phyloP scores from a whole-genome alignment of 371 early-diverging fungal species.

The Synchytrium microbalum region DNA sequence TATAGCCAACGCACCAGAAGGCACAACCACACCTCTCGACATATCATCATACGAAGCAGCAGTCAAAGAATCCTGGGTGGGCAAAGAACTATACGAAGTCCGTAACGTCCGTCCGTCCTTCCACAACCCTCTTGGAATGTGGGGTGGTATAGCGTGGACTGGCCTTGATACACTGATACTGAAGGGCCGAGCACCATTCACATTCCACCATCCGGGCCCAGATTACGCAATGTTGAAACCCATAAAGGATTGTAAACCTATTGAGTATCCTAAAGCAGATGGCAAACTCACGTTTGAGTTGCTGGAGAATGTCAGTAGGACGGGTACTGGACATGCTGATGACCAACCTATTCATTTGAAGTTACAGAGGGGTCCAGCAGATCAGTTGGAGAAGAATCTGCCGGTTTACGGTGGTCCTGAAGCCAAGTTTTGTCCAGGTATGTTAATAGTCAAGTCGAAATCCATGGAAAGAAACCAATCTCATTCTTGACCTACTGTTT shows the following conservation, averaged over 20 bases:
- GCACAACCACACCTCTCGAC: slow-evolving; percentile 29
- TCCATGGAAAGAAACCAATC: background rate
- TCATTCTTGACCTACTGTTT: slow-evolving; percentile 1
- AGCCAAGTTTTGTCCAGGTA: slow-evolving; percentile 90
- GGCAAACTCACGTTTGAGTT: slow-evolving; percentile 90
- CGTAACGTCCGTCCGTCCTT: slow-evolving; percentile 93
- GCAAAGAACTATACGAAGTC: slow-evolving; percentile 82
- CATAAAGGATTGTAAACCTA: slow-evolving; percentile 56
- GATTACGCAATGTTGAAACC: slow-evolving; percentile 60
- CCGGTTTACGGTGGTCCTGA: slow-evolving; percentile 93
- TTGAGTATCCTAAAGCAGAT: slow-evolving; percentile 97
- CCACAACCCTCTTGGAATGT: slow-evolving; percentile 79
- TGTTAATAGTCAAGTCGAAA: slow-evolving; percentile 2
- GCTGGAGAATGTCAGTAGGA: slow-evolving; percentile 84
- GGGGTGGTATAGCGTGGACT: slow-evolving; percentile 80
- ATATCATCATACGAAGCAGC: slow-evolving; percentile 68
- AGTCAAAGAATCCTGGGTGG: slow-evolving; percentile 85
- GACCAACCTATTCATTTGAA: slow-evolving; percentile 92
- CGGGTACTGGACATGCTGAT: slow-evolving; percentile 93
- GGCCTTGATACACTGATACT: slow-evolving; percentile 84
- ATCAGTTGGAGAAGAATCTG: slow-evolving; percentile 78
- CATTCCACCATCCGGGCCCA: slow-evolving; percentile 78
- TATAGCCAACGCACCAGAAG: slow-evolving; percentile 25
- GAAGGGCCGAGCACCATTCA: slow-evolving; percentile 88
- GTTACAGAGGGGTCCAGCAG: slow-evolving; percentile 46